Evolutionary conservation across 495 filamentous ascomycete genomes (phyloP).

Genomic region (Elasticomyces elasticus): DNA sequence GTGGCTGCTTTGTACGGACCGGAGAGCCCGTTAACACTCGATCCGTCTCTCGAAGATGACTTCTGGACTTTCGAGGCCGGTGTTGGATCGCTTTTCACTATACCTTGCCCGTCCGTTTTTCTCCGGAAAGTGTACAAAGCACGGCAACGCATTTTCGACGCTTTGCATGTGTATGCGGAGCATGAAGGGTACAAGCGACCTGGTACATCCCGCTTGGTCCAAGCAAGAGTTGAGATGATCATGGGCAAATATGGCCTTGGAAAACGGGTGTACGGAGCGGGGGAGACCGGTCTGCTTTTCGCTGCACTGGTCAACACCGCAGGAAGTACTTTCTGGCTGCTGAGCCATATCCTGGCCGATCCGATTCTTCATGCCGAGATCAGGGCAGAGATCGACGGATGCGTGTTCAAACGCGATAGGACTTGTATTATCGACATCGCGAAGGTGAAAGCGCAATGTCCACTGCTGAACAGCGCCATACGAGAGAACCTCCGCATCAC

Average conservation of each 20-base stretch:
- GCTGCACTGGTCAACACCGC: constrained; percentile 17
- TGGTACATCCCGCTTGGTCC: constrained; percentile 19
- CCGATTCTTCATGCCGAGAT: constrained; percentile 14
- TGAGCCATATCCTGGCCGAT: constrained; percentile 15
- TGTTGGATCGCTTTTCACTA: constrained; percentile 15
- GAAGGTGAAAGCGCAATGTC: constrained; percentile 3
- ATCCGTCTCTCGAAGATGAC: constrained; percentile 20
- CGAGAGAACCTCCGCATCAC: constrained; percentile 19
- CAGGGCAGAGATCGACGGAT: constrained; percentile 11
- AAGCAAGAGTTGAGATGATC: constrained; percentile 12
- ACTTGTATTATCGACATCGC: constrained; percentile 4
- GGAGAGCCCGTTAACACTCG: constrained; percentile 24
- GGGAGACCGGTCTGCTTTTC: constrained; percentile 11
- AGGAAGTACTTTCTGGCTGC: constrained; percentile 14
- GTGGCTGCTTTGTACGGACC: constrained; percentile 23
- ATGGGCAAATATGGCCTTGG: constrained; percentile 16
- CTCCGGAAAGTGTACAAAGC: constrained; percentile 22
- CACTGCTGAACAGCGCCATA: constrained; percentile 12
- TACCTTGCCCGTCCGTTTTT: constrained; percentile 19
- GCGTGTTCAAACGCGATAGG: background rate
- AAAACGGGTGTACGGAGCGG: background rate
- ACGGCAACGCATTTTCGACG: constrained; percentile 22
- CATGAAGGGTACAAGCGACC: constrained; percentile 8
- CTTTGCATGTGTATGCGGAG: constrained; percentile 22
- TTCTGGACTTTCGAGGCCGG: constrained; percentile 28